phyloP scores from a whole-genome alignment of 495 filamentous ascomycete species.

The Talaromyces liani region DNA sequence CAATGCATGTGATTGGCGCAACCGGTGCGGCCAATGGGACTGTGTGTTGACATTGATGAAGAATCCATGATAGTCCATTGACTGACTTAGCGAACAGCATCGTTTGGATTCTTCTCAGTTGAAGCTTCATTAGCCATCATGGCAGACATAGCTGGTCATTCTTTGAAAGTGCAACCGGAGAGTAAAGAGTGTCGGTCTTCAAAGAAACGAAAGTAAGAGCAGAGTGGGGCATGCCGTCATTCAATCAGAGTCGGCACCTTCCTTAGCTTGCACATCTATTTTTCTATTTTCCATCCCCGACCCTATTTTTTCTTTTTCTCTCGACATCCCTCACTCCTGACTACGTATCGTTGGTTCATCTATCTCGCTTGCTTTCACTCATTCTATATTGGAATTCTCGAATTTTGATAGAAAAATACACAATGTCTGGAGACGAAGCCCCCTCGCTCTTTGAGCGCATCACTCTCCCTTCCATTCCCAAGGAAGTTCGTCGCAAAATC shows the following conservation, averaged over 20 bases:
- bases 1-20: background rate
- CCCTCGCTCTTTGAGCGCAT: constrained; percentile 24
- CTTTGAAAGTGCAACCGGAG: background rate
- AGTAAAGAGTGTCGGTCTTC: no score
- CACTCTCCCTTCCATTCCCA: constrained; percentile 25
- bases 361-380: background rate
- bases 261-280: background rate
- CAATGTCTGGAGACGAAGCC: constrained; percentile 7
- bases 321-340: background rate
- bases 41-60: background rate
- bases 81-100: background rate
- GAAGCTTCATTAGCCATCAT: background rate
- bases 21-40: background rate
- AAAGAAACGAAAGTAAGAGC: background rate
- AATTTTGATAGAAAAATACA: background rate
- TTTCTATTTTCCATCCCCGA: constrained; percentile 1
- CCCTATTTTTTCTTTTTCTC: background rate
- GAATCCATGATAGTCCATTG: background rate
- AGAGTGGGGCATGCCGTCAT: constrained; percentile 2
- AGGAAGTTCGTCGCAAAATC: constrained; percentile 25
- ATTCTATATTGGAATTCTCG: background rate
- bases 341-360: background rate
- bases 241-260: background rate
- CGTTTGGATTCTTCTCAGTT: background rate
- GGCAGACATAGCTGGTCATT: background rate